Evolutionary conservation across 164 flowering plant species (phyloP), one percentile per base, ranked within the genome.

Genomic region (Sextonia rubra): DNA sequence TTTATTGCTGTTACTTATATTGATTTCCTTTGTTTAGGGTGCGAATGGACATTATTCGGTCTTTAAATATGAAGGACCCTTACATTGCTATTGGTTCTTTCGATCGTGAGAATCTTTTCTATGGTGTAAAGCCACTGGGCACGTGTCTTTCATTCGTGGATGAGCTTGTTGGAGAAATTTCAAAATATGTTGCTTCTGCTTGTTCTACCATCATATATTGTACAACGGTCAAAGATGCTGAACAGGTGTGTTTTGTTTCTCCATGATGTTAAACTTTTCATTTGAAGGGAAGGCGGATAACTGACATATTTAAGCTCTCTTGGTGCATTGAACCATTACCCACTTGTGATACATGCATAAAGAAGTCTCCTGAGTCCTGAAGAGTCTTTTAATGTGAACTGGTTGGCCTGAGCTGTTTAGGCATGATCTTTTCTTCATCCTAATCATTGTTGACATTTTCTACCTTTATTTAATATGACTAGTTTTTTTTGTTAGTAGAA

Each of bases 51-150:
- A 88, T 88, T 26, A 73, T 77, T 56, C 75, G 70, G 60, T 88
- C 91, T 65, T 73, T 88, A 66, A 81, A 84, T 75, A 76, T 88
- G 91, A 76, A 79, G 58, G 77, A 81, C 72, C 88, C 89, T 22
- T 79, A 80, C 76, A 60, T 88, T 75, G 70, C 83, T 25, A 71
- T 88, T 73, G 89, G 88, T 61, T 88, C 91, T 55, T 88, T 85
- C 74, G 89, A 88, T 78, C 88, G 88, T 23, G 58, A 72, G 69
- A 88, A 88, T 76, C 87, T 88, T 32, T 88, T 83, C 78, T 88
- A 88, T 69, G 83, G 87, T 69, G 89, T 81, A 64, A 82, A 86
- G 74, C 60, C 80, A 64, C 77, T 80, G 49, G 81, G 61, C 68
- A 86, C 79, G 32, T 67, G 85, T 48, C 56, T 27, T 70, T 25